phyloP scores from a whole-genome alignment of 140 eudicot genomes.

The Flaveria floridana region DNA sequence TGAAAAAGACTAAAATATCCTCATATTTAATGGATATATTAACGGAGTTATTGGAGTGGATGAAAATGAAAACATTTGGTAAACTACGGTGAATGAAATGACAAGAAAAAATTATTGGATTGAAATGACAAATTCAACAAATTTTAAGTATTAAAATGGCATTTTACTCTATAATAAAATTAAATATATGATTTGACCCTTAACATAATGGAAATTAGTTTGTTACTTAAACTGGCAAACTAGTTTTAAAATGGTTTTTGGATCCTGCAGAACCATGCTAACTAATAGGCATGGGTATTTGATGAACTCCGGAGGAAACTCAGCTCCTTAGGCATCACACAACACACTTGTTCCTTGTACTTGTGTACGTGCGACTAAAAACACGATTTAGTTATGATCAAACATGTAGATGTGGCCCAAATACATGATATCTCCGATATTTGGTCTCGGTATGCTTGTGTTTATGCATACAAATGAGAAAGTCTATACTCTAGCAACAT shows the following conservation, averaged over 20 bases:
- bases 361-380: neutral
- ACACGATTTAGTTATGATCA: neutral
- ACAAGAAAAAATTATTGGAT: no score
- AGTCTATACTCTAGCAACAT: no score
- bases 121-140: no score
- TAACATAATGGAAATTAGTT: neutral
- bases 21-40: no score
- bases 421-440: neutral
- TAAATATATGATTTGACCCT: slow-evolving; percentile 6
- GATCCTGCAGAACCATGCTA: neutral
- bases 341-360: neutral
- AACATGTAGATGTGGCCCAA: neutral
- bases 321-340: neutral
- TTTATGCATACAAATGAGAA: no score
- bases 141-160: no score
- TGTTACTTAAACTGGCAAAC: neutral
- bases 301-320: neutral
- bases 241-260: neutral
- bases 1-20: no score
- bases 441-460: neutral
- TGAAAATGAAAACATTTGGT: no score
- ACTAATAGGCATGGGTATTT: no score
- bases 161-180: neutral
- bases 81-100: no score
- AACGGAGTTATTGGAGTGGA: no score